phyloP scores from a whole-genome alignment of 306 rosid genomes.

The Boehmeria nivea region DNA sequence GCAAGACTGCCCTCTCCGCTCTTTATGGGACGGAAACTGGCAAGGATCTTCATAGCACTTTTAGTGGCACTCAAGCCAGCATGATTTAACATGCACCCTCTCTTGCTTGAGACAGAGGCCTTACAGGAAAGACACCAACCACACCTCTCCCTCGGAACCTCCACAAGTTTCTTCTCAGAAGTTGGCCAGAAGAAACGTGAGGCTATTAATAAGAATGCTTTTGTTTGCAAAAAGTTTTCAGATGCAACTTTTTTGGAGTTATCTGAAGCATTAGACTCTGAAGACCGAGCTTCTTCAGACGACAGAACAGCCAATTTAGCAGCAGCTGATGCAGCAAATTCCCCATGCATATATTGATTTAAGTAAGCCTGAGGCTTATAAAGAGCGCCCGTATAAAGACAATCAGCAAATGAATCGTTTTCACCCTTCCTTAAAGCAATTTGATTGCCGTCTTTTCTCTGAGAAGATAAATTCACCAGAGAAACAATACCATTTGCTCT shows the following conservation, averaged over 20 bases:
- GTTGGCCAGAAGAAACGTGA: constrained; percentile 97
- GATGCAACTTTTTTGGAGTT: constrained; percentile 52
- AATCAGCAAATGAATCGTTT: constrained; percentile 22
- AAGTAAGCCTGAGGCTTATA: constrained; percentile 68
- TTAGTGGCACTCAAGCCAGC: constrained; percentile 79
- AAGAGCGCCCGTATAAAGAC: constrained; percentile 50
- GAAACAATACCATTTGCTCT: constrained; percentile 27
- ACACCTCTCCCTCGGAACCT: constrained; percentile 99
- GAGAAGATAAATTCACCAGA: constrained; percentile 37
- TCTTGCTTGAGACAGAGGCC: constrained; percentile 73
- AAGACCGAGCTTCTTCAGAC: constrained; percentile 65
- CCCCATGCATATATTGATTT: constrained; percentile 81
- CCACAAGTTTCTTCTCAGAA: constrained; percentile 85
- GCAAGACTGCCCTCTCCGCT: constrained; percentile 72
- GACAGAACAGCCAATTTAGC: constrained; percentile 57
- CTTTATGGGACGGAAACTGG: constrained; percentile 54
- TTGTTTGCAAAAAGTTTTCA: constrained; percentile 62
- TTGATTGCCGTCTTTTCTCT: constrained; percentile 35
- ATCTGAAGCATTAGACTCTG: constrained; percentile 50
- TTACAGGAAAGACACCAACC: constrained; percentile 98
- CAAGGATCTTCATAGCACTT: constrained; percentile 69
- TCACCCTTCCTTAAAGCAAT: constrained; percentile 40
- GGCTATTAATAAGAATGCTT: constrained; percentile 74
- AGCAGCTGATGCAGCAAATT: constrained; percentile 96
- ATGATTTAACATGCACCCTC: constrained; percentile 97